Evolutionary conservation across 352 stramenopile genomes (phyloP).

Genomic region (Bremia lactucae): DNA sequence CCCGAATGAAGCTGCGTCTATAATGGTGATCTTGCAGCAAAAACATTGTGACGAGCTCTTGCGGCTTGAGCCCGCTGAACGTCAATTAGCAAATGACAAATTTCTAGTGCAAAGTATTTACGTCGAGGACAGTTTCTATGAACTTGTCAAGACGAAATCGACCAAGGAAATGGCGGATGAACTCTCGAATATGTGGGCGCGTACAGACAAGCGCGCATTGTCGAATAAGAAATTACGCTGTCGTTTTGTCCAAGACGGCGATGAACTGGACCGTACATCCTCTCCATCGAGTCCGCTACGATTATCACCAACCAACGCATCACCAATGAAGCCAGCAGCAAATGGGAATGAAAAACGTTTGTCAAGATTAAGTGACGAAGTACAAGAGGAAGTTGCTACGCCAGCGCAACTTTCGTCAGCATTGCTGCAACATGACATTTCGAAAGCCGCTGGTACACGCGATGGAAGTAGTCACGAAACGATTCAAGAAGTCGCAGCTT

Average conservation of each 20-base stretch:
- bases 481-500: slow-evolving; percentile 42
- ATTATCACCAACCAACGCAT: slow-evolving; percentile 2
- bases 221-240: slow-evolving; percentile 86
- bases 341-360: too few relatives aligned
- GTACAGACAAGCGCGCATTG: slow-evolving; percentile 66
- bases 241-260: slow-evolving; percentile 59
- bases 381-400: slow-evolving; percentile 24
- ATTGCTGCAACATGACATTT: slow-evolving; percentile 42
- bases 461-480: slow-evolving; percentile 39
- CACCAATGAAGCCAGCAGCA: slow-evolving; percentile 9
- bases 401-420: slow-evolving; percentile 45
- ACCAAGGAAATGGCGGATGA: slow-evolving; percentile 84
- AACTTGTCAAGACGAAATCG: slow-evolving; percentile 78
- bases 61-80: slow-evolving; percentile 62
- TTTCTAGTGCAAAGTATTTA: slow-evolving; percentile 84
- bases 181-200: slow-evolving; percentile 78
- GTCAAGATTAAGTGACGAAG: slow-evolving; percentile 13
- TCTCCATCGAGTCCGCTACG: slow-evolving; percentile 10
- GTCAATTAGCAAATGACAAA: slow-evolving; percentile 83
- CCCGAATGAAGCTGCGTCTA: slow-evolving; percentile 58
- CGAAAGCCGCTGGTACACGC: slow-evolving; percentile 18
- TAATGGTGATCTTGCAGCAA: slow-evolving; percentile 85
- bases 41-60: slow-evolving; percentile 83
- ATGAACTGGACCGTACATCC: slow-evolving; percentile 4
- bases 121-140: slow-evolving; percentile 78